Percentiles rank a stretch among this genome's conserved stretches.
Evolutionary conservation across 192 early-diverging fungal species (phyloP).

Genomic region (Kickxella alabastrina): DNA sequence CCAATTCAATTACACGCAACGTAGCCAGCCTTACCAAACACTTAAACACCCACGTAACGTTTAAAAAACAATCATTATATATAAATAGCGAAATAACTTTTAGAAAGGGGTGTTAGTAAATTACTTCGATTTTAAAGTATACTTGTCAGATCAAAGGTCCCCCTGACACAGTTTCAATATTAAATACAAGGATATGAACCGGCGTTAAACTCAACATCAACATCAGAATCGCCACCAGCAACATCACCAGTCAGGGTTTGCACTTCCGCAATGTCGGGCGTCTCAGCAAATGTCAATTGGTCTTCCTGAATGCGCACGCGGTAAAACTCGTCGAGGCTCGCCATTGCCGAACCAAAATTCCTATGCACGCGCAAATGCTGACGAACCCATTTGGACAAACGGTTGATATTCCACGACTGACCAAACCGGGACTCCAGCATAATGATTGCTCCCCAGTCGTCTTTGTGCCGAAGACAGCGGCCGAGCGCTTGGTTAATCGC

Average conservation of each 20-base stretch:
- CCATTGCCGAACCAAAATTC: constrained; percentile 16
- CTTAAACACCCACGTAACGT: too few species aligned
- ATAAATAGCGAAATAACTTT: background rate
- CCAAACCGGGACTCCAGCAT: constrained; percentile 56
- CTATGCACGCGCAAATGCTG: constrained; percentile 13
- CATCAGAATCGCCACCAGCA: too few species aligned
- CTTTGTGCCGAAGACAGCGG: constrained; percentile 55
- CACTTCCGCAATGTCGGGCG: background rate
- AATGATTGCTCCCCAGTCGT: constrained; percentile 61
- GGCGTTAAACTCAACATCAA: background rate
- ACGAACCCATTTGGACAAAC: constrained; percentile 54
- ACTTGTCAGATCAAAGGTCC: background rate
- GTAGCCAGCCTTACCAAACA: too few species aligned
- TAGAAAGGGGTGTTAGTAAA: background rate
- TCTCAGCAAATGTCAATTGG: background rate
- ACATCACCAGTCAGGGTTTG: too few species aligned
- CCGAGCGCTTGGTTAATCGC: constrained; percentile 61
- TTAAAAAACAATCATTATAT: too few species aligned
- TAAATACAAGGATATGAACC: background rate
- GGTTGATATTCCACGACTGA: constrained; percentile 10
- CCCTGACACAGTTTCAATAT: too few species aligned
- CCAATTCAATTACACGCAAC: too few species aligned
- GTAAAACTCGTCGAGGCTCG: constrained; percentile 25
- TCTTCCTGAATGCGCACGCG: constrained; percentile 16
- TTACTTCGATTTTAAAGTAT: background rate